Conservation (phyloP, 176 grass and related monocot genomes). For the Hordeum vulgare region MorexV3_pseudomolecules_assembly NC_058522.1:363386477-363386976, state of each 20-base stretch:
- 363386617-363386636: neutral
- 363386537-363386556: neutral
- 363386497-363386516: neutral
- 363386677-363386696: neutral
- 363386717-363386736: no score
- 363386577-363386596: conserved; percentile 37
- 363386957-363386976: neutral
- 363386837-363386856: no score
- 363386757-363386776: no score
- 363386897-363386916: neutral
- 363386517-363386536: neutral
- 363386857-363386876: no score
- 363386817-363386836: no score
- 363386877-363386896: no score
- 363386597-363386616: neutral
- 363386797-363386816: no score
- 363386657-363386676: conserved; percentile 2
- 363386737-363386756: no score
- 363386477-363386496: neutral
- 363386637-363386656: neutral
- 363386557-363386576: conserved; percentile 23
- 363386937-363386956: neutral
- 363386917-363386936: neutral
- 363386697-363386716: no score
- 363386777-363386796: no score